A percentile compares a stretch with the other conserved stretches of the same genome.
Evolutionary conservation across 768 basidiomycete genomes (phyloP).

Genomic region (Paxillus rubicundulus): DNA sequence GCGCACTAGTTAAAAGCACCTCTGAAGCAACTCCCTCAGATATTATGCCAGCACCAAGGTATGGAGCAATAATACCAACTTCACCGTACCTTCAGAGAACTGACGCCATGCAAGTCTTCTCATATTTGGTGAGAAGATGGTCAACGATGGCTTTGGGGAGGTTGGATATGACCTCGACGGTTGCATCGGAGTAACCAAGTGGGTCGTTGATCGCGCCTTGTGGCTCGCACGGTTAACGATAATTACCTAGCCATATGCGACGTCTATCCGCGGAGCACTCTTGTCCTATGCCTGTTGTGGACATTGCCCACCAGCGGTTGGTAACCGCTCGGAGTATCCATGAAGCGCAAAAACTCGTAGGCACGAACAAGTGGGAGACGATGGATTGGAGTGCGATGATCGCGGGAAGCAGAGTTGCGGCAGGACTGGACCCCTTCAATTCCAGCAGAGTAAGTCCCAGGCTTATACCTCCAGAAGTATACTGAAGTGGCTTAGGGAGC

Average conservation of each 20-base stretch:
- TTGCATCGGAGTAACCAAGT: constrained; percentile 79
- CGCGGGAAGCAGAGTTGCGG: constrained; percentile 66
- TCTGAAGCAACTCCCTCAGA: constrained; percentile 39
- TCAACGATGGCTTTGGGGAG: constrained; percentile 66
- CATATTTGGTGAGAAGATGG: constrained; percentile 60
- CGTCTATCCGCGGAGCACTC: constrained; percentile 58
- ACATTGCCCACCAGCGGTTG: constrained; percentile 69
- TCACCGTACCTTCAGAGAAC: background rate
- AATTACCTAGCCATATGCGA: constrained; percentile 54
- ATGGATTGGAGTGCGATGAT: constrained; percentile 80
- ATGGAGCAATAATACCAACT: constrained; percentile 12
- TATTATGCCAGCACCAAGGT: constrained; percentile 56
- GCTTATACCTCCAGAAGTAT: background rate
- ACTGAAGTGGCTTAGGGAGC: background rate
- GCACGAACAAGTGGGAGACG: constrained; percentile 45
- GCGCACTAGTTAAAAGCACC: constrained; percentile 3
- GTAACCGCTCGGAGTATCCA: constrained; percentile 72
- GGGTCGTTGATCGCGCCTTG: constrained; percentile 15
- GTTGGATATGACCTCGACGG: constrained; percentile 73
- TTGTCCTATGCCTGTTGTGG: constrained; percentile 62
- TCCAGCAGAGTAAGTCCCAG: background rate
- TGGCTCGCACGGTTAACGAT: background rate
- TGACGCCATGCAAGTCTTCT: constrained; percentile 35
- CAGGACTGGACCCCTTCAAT: constrained; percentile 50
- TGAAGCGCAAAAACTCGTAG: constrained; percentile 36